A percentile compares a stretch with the other conserved stretches of the same genome.
phyloP scores from a whole-genome alignment of 2,329 filamentous ascomycete genomes.

The Penicillium sp. region DNA sequence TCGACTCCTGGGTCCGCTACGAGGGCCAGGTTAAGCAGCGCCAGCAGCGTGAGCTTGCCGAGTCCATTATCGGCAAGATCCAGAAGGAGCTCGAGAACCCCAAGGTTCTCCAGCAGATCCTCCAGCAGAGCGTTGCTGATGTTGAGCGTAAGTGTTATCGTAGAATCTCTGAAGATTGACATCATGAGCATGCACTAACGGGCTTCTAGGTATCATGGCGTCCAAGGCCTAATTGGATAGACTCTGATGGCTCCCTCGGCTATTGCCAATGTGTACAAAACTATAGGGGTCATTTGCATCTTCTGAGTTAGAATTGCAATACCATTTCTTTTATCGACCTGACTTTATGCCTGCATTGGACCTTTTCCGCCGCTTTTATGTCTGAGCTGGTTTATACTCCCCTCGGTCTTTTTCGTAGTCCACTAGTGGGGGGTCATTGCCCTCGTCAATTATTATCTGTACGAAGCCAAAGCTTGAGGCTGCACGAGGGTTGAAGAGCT shows the following conservation, averaged over 20 bases:
- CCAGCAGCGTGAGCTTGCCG: slow-evolving; percentile 94
- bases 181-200: slow-evolving; percentile 22
- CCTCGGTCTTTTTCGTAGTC: neutral
- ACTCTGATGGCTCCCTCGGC: slow-evolving; percentile 38
- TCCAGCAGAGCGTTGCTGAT: slow-evolving; percentile 94
- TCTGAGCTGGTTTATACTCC: neutral
- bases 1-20: slow-evolving; percentile 99
- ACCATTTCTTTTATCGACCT: slow-evolving; percentile 37
- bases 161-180: no score
- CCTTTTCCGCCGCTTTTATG: neutral
- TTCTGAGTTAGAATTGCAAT: slow-evolving; percentile 47
- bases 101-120: slow-evolving; percentile 94
- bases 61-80: slow-evolving; percentile 94
- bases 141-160: slow-evolving; percentile 78
- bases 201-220: slow-evolving; percentile 45
- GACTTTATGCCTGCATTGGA: neutral
- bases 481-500: neutral
- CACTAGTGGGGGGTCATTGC: neutral
- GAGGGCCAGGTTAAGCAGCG: slow-evolving; percentile 98
- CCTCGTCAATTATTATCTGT: neutral
- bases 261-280: slow-evolving; percentile 50
- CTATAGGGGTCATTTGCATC: slow-evolving; percentile 44
- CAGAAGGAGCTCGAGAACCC: slow-evolving; percentile 99
- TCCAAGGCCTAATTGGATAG: slow-evolving; percentile 48
- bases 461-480: neutral